Conservation (phyloP, 495 filamentous ascomycete species). For the Saxophila tyrrhenica region DNA sequence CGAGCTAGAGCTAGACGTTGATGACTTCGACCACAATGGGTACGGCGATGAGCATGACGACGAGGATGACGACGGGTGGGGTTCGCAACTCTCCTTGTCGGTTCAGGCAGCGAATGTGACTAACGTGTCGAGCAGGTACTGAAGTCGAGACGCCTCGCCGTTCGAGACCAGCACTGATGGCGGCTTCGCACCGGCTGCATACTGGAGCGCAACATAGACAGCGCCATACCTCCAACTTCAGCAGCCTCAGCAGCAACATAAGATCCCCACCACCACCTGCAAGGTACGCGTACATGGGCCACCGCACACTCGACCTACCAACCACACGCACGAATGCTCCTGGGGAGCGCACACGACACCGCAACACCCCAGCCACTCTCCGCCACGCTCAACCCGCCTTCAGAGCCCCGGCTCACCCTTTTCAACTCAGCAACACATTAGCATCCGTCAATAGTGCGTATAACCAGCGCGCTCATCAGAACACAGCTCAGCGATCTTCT, state of each 20-base stretch:
- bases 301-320: not conserved
- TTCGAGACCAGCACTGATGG: not conserved
- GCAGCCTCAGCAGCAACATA: not conserved
- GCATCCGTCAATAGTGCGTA: conserved; percentile 9
- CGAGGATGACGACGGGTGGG: conserved; percentile 7
- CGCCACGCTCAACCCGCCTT: not conserved
- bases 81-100: conserved; percentile 1
- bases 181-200: not conserved
- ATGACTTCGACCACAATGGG: not conserved
- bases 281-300: too few relatives aligned
- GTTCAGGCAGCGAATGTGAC: not conserved
- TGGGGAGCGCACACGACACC: too few relatives aligned
- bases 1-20: not conserved
- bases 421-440: conserved; percentile 15
- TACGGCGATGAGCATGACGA: conserved; percentile 2
- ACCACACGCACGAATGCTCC: not conserved
- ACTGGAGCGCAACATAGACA: not conserved
- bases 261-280: not conserved
- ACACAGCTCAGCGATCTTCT: not conserved
- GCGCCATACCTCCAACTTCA: not conserved
- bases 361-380: too few relatives aligned
- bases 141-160: not conserved
- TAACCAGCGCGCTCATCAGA: conserved; percentile 1
- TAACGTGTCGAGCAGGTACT: not conserved
- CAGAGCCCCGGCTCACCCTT: conserved; percentile 5